A percentile compares a stretch with the other conserved stretches of the same genome.
Conservation (phyloP, 169 alveolate genomes). For the Besnoitia besnoiti region DNA sequence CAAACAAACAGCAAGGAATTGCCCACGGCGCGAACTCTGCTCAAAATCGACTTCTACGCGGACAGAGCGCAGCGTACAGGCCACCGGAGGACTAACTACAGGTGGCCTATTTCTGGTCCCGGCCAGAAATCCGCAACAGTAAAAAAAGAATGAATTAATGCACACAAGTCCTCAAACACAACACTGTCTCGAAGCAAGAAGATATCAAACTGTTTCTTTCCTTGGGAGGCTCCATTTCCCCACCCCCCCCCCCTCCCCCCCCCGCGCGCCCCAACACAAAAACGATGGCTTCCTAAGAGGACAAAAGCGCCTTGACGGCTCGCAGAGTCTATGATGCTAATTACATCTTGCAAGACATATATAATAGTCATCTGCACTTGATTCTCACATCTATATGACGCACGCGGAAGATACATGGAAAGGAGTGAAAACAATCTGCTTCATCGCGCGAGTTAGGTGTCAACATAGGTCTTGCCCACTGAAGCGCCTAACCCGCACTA, state of each 20-base stretch:
- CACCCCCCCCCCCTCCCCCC: no score
- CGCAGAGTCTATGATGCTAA: neutral
- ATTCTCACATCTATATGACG: neutral
- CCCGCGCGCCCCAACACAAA: neutral
- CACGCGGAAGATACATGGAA: neutral
- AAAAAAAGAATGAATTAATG: neutral
- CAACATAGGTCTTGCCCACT: neutral
- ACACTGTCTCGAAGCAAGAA: neutral
- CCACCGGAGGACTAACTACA: no score
- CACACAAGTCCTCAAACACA: neutral
- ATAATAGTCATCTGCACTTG: neutral
- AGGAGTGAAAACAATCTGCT: neutral
- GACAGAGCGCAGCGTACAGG: no score
- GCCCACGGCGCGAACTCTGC: neutral
- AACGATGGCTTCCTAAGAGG: neutral
- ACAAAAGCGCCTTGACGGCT: neutral
- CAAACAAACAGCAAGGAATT: neutral
- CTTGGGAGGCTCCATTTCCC: no score
- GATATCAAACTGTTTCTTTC: neutral
- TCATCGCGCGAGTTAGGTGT: neutral
- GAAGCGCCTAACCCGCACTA: no score
- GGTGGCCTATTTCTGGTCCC: neutral
- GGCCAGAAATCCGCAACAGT: neutral
- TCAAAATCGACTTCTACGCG: neutral
- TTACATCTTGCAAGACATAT: neutral